These are phyloP conservation scores for Gillenia trifoliata DNA, from an alignment of 306 rosid genomes.

Conservation along the genomic window DNA sequence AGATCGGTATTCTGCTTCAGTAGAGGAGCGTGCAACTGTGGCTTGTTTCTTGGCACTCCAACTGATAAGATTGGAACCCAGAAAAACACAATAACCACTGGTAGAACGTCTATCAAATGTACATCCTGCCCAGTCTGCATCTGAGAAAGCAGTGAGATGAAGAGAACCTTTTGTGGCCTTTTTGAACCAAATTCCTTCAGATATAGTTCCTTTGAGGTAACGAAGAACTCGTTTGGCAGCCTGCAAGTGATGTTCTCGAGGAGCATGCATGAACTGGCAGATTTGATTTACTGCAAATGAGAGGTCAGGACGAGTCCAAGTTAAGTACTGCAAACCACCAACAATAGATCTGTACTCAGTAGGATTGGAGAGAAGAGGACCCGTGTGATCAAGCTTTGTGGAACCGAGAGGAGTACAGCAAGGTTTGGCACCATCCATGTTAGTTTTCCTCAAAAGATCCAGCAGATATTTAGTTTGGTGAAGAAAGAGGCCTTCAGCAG, in stretches of 20 bases:
- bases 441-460: neutral
- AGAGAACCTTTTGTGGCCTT: neutral
- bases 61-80: neutral
- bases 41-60: neutral
- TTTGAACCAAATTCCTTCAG: neutral
- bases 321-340: no score
- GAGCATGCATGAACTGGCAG: neutral
- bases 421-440: neutral
- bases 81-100: neutral
- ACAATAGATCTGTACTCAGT: no score
- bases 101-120: neutral
- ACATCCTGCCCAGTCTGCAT: neutral
- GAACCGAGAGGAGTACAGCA: no score
- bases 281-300: neutral
- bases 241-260: neutral
- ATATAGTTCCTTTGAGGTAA: neutral
- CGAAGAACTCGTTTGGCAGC: neutral
- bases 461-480: neutral
- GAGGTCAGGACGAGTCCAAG: neutral
- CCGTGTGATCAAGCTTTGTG: no score
- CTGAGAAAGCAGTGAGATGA: neutral
- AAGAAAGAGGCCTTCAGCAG: neutral
- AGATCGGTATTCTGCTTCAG: neutral
- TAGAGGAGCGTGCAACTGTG: rapidly evolving
- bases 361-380: no score